These are phyloP conservation scores for Phytophthora hybrid DNA, from an alignment of 352 stramenopile genomes.

Conservation along the genomic window DNA sequence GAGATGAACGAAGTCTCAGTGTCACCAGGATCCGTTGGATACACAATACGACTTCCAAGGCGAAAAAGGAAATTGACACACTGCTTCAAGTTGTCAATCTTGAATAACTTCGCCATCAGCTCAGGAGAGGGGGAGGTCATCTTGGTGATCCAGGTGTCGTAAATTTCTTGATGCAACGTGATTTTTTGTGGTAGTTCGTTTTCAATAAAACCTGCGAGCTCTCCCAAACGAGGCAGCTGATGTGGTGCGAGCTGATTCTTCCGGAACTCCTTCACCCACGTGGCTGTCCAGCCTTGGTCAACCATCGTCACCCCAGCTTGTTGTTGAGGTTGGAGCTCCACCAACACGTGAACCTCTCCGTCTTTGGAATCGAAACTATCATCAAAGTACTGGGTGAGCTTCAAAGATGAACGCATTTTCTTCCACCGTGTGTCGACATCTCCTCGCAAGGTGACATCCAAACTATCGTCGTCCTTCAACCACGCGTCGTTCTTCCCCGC, in stretches of 20 bases:
- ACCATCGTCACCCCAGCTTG: not conserved
- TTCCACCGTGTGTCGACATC: not conserved
- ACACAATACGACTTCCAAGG: not conserved
- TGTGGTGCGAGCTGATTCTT: not conserved
- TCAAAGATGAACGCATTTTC: not conserved
- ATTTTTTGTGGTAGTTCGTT: not conserved
- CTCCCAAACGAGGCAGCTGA: not conserved
- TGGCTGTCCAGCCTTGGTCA: not conserved
- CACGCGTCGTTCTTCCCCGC: not conserved
- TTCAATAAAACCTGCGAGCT: not conserved
- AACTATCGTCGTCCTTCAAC: not conserved
- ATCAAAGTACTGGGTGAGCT: not conserved
- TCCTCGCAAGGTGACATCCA: not conserved
- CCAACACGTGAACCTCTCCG: not conserved
- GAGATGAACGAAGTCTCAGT: conserved; percentile 38
- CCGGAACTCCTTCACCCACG: not conserved
- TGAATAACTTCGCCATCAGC: no score
- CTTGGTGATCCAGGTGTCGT: not conserved
- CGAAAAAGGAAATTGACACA: not conserved
- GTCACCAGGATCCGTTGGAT: conserved; percentile 20
- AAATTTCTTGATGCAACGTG: not conserved
- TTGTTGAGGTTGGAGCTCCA: not conserved
- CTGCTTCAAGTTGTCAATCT: no score
- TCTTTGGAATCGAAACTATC: not conserved
- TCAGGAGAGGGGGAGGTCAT: not conserved